Conservation (phyloP, 73 alveolate genomes). For the Loxodes magnus region DNA sequence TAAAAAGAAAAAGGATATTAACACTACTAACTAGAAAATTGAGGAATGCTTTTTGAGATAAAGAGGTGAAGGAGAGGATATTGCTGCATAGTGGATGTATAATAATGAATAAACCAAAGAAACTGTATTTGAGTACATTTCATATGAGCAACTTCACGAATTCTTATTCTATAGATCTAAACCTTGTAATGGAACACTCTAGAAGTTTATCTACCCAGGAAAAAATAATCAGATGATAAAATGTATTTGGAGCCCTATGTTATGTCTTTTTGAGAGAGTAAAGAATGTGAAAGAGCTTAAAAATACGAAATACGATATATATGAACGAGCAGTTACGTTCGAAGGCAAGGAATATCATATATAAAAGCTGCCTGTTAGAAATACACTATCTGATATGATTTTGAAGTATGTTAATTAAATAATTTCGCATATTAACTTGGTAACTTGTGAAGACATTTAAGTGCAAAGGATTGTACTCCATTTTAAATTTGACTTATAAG, state of each 20-base stretch:
- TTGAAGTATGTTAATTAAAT: constrained; percentile 48
- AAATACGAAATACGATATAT: constrained; percentile 33
- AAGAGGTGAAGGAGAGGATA: constrained; percentile 39
- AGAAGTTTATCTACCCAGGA: constrained; percentile 65
- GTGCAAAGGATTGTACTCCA: constrained; percentile 60
- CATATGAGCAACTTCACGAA: constrained; percentile 34
- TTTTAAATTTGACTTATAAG: constrained; percentile 58
- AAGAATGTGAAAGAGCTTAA: constrained; percentile 46
- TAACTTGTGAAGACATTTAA: constrained; percentile 46
- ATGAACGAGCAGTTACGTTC: constrained; percentile 62
- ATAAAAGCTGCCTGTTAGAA: constrained; percentile 34
- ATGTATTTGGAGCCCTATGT: constrained; percentile 67
- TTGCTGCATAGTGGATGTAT: constrained; percentile 16
- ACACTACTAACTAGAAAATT: constrained; percentile 41
- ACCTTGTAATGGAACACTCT: constrained; percentile 55
- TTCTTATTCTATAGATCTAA: constrained; percentile 50
- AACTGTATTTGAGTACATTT: constrained; percentile 55
- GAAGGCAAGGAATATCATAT: constrained; percentile 73
- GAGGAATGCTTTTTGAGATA: constrained; percentile 45
- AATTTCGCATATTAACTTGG: constrained; percentile 58
- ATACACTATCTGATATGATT: constrained; percentile 53
- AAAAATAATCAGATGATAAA: constrained; percentile 54
- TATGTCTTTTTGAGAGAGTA: constrained; percentile 51
- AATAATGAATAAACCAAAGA: constrained; percentile 28
- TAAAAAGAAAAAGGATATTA: constrained; percentile 52